Base-by-base conservation (phyloP, 2,329 filamentous ascomycete genomes). In the Tricladium varicosporioides region DNA sequence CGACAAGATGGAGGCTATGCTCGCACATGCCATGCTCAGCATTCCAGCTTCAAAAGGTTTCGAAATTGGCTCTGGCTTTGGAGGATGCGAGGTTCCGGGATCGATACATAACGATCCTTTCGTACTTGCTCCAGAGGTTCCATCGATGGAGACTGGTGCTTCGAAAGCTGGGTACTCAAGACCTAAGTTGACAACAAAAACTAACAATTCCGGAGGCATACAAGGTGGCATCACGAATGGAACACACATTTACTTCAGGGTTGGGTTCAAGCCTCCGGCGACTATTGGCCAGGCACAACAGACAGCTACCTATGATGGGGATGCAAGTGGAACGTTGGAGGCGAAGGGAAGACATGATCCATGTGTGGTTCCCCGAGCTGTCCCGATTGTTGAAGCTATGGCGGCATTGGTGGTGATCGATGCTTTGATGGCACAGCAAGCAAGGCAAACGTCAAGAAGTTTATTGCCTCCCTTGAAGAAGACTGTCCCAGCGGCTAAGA, bases 11-110 rank as follows among this genome's bases (percentile, higher is more conserved):
- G 92, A 99, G 78, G 94, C 94, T 7, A 84, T 83, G 71, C 85
- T 99, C 48, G 92, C 85, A 22, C 93, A 97, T 70, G 94, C 90
- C 50, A 97, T 99, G 90, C 82, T 97, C 62, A 91, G 86, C 71
- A 96, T 97, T 67, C 94, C 94, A 5, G 92, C 94, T 2, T 93
- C 89, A 40, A 99, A 97, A 77, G 93, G 89, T 54, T 97, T 97
- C 70, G 93, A 97, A 72, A 87, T 97, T 63, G 94, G 94, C 54
- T 96, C 90, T 53, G 94, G 94, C 11, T 97, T 97, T 73, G 86
- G 81, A 51, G 93, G 94, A 57, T 89, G 88, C 68, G 88, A 92
- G 71, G 82, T 97, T 42, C 88, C 88, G 1, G 93, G 94, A 18
- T 94, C 89, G n/a, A 81, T 81, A 54, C 92, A 97, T 82, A 97